Conservation (phyloP, 805 yeast species). For the Candida broadrunensis region DNA sequence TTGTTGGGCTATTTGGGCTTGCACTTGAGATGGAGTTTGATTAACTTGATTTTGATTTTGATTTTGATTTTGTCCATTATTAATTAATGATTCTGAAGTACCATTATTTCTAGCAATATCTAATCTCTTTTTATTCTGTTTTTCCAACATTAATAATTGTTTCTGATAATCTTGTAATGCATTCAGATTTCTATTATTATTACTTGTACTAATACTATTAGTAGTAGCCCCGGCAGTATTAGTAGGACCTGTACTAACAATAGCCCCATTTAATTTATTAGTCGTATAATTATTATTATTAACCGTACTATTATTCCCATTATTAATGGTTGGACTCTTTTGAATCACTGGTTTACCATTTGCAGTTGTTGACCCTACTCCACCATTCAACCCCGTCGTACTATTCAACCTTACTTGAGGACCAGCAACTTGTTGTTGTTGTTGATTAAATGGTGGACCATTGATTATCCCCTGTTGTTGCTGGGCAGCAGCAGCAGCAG, state of each 20-base stretch:
- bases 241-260: not conserved
- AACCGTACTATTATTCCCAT: not conserved
- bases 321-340: not conserved
- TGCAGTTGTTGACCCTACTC: not conserved
- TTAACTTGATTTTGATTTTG: constrained; percentile 3
- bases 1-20: constrained; percentile 8
- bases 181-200: constrained; percentile 33
- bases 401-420: not conserved
- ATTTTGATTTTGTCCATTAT: constrained; percentile 8
- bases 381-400: not conserved
- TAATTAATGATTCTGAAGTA: constrained; percentile 12
- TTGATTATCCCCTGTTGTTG: not conserved
- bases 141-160: constrained; percentile 71
- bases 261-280: constrained; percentile 9
- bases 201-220: not conserved
- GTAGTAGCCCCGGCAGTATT: constrained; percentile 9
- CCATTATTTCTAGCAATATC: constrained; percentile 47
- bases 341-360: not conserved
- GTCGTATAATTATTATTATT: constrained; percentile 10
- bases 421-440: constrained; percentile 1
- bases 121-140: constrained; percentile 68
- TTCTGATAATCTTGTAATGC: constrained; percentile 82
- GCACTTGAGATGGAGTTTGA: constrained; percentile 6
- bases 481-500: constrained; percentile 1
- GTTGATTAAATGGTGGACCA: not conserved